These are phyloP conservation scores for Hyphopichia homilentoma DNA, from an alignment of 805 yeast genomes.

Conservation along the genomic window DNA sequence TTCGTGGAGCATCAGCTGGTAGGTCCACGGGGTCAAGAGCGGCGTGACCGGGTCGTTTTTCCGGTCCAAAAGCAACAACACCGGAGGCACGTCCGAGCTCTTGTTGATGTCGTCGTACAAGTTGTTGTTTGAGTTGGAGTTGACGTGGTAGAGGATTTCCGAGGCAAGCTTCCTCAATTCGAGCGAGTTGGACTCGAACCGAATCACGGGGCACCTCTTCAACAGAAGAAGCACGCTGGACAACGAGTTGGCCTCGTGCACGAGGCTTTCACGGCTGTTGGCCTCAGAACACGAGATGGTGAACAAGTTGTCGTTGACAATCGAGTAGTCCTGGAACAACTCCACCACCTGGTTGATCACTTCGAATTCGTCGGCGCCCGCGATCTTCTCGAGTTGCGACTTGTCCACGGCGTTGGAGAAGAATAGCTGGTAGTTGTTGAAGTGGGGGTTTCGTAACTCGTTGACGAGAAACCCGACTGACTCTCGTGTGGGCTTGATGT, in stretches of 20 bases:
- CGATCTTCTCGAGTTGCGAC: constrained; percentile 76
- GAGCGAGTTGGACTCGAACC: constrained; percentile 71
- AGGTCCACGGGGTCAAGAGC: constrained; percentile 92
- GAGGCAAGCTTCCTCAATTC: constrained; percentile 63
- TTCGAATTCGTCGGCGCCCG: constrained; percentile 88
- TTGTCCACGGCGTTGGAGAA: constrained; percentile 77
- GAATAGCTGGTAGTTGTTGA: constrained; percentile 69
- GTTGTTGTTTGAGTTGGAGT: constrained; percentile 49
- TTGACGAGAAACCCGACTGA: constrained; percentile 56
- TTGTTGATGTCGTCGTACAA: constrained; percentile 65
- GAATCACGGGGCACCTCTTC: constrained; percentile 72
- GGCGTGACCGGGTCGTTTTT: constrained; percentile 93
- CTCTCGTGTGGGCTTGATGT: constrained; percentile 67
- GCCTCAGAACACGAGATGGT: constrained; percentile 9
- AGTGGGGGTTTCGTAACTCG: constrained; percentile 78
- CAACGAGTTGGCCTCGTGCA: constrained; percentile 38
- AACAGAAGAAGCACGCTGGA: constrained; percentile 64
- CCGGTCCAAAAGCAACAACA: constrained; percentile 75
- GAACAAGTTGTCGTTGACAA: constrained; percentile 68
- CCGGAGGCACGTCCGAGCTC: constrained; percentile 62
- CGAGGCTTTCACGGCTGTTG: constrained; percentile 27
- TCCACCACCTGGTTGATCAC: constrained; percentile 74
- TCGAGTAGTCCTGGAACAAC: constrained; percentile 77
- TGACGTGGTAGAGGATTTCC: constrained; percentile 56
- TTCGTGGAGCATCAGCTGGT: constrained; percentile 96